Evolutionary conservation across 331 rosid species (phyloP), one percentile per base, ranked within the genome.

Genomic region (Acacia pycnantha): DNA sequence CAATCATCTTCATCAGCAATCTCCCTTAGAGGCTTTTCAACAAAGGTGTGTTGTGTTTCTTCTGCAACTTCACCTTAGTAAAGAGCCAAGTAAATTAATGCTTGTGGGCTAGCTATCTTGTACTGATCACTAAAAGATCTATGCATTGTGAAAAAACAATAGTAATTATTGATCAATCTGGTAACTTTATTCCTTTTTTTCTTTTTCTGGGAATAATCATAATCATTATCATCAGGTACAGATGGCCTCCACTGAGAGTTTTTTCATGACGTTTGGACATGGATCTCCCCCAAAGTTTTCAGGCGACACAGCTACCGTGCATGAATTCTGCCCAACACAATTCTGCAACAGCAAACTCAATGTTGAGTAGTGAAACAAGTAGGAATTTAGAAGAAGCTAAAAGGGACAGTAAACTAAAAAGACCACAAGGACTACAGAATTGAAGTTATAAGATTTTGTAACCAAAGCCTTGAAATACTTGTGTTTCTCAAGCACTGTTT

Each of bases 231-330:
- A 81, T 91, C 84, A 94, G 86, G 87, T 79, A 83, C 97, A 95
- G 78, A 93, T 83, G 59, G 92, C 97, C 81, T 95, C 98, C 76
- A 91, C 97, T 15, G 97, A 89, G 84, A 93, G 93, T 86, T 89
- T 92, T 89, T 94, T 94, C 94, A 93, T 85, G 68, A 92, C 88
- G 80, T 86, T 91, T 72, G 97, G 98, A 85, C 98, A 94, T 54
- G 97, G 97, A 89, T 93, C 98, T 81, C 95, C 98, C 69, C 98
- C 98, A 41, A 95, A 95, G 74, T 85, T 90, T 76, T 84, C 92
- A 21, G 96, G 93, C 16, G 89, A 86, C 40, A 91, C 89, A 0
- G 96, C 85, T 46, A 92, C 96, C 9, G 88, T 79, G 86, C 97
- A 95, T 68, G 83, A 87, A 77, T 58, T 93, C 83, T 87, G 95